Conservation (phyloP, 2,329 filamentous ascomycete species). For the Diplodia sapinea region DNA sequence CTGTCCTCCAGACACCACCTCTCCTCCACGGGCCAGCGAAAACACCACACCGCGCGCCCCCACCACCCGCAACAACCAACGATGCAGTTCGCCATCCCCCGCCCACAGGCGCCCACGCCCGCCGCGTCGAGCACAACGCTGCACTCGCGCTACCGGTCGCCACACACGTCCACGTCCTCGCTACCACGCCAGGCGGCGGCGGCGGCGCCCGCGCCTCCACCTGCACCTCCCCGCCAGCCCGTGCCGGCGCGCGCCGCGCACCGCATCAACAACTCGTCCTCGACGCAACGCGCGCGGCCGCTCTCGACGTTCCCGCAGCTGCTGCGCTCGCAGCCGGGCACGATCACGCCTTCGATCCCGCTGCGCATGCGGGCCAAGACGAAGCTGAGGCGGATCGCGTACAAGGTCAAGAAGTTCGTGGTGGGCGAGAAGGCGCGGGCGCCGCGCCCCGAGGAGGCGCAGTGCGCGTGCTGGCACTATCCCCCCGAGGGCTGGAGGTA, state of each 20-base stretch:
- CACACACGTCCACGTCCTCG: too few relatives aligned
- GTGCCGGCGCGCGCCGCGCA: background rate
- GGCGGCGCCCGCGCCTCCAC: background rate
- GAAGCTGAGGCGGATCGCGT: too few relatives aligned
- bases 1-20: too few relatives aligned
- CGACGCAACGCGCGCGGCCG: background rate
- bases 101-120: too few relatives aligned
- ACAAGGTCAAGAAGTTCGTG: slow-evolving; percentile 11
- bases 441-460: background rate
- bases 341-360: background rate
- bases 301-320: background rate
- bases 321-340: background rate
- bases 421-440: background rate
- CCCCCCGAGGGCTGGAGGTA: slow-evolving; percentile 11
- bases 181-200: too few relatives aligned
- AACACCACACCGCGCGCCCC: too few relatives aligned
- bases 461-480: slow-evolving; percentile 9
- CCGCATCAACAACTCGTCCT: background rate
- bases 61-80: too few relatives aligned
- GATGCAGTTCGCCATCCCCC: too few relatives aligned
- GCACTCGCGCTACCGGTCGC: too few relatives aligned
- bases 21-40: too few relatives aligned
- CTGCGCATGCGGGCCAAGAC: background rate
- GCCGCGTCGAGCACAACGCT: too few relatives aligned
- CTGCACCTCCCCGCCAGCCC: background rate